A percentile compares a stretch with the other conserved stretches of the same genome.
Evolutionary conservation across 345 rosid species (phyloP).

Genomic region (Linum trigynum): DNA sequence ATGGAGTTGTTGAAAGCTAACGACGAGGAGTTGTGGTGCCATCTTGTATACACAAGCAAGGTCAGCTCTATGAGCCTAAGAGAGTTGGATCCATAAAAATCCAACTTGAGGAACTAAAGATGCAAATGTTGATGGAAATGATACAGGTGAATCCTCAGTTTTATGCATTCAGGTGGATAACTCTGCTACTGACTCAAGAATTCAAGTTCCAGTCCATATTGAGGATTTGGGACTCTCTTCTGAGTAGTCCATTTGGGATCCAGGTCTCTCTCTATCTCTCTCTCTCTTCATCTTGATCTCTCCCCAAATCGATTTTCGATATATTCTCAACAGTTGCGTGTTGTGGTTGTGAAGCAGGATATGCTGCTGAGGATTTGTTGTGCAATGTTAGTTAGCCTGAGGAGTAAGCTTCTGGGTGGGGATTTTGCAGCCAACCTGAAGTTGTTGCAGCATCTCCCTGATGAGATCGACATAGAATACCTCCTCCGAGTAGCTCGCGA

Average conservation of each 20-base stretch:
- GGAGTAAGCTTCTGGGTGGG: slow-evolving; percentile 41
- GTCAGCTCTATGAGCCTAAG: slow-evolving; percentile 13
- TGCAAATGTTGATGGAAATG: background rate
- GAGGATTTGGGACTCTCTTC: slow-evolving; percentile 70
- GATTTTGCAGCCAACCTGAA: slow-evolving; percentile 58
- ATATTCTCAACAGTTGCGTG: background rate
- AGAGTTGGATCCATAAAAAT: background rate
- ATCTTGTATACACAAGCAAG: slow-evolving; percentile 50
- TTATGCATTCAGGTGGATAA: slow-evolving; percentile 67
- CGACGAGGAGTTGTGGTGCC: slow-evolving; percentile 62
- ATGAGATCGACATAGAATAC: slow-evolving; percentile 35
- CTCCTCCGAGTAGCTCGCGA: slow-evolving; percentile 50
- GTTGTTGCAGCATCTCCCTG: slow-evolving; percentile 57
- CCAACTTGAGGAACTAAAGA: background rate
- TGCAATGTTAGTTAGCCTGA: slow-evolving; percentile 53
- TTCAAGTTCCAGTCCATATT: slow-evolving; percentile 49
- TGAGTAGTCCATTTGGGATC: slow-evolving; percentile 52
- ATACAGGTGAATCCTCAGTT: slow-evolving; percentile 61
- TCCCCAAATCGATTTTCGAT: background rate
- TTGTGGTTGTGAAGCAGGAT: slow-evolving; percentile 35
- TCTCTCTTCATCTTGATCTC: background rate
- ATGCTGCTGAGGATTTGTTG: slow-evolving; percentile 66
- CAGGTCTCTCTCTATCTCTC: slow-evolving; percentile 31
- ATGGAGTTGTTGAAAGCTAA: slow-evolving; percentile 46
- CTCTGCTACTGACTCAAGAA: slow-evolving; percentile 65